Conservation (phyloP, 2,329 filamentous ascomycete species). For the Fusarium oxysporum region DNA sequence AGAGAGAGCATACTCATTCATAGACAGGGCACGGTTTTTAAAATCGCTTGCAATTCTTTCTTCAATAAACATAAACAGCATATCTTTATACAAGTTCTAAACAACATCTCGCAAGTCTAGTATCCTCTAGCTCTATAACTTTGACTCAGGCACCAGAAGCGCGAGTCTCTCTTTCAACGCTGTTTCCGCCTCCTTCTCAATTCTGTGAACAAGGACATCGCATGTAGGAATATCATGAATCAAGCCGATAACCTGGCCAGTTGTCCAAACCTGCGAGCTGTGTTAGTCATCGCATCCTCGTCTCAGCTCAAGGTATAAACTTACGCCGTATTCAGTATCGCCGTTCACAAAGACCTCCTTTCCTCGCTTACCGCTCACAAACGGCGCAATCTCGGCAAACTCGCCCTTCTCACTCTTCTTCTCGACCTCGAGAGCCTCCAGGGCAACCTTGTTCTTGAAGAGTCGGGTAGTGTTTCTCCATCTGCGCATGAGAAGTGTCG, state of each 20-base stretch:
- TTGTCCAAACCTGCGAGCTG: conserved; percentile 84
- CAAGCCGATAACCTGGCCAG: conserved; percentile 91
- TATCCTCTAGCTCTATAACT: conserved; percentile 60
- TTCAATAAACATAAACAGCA: background rate
- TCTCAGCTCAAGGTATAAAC: conserved; percentile 49
- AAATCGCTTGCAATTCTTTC: conserved; percentile 11
- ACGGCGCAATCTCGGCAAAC: conserved; percentile 88
- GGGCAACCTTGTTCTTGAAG: conserved; percentile 89
- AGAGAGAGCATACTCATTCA: conserved; percentile 1
- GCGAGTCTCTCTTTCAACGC: conserved; percentile 70
- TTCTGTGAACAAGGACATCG: conserved; percentile 73
- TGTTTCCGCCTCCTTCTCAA: conserved; percentile 80
- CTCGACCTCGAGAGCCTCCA: conserved; percentile 85
- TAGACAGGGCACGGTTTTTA: conserved; percentile 5
- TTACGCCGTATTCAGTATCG: conserved; percentile 88
- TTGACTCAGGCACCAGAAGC: conserved; percentile 67
- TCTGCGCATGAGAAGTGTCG: conserved; percentile 84
- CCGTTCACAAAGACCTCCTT: conserved; percentile 92
- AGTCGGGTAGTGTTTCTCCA: conserved; percentile 94
- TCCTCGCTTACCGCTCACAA: conserved; percentile 90
- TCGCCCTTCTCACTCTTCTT: conserved; percentile 84
- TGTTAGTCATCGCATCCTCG: conserved; percentile 18
- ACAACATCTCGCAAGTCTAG: conserved; percentile 12
- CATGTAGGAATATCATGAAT: conserved; percentile 88
- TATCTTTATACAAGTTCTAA: conserved; percentile 16